Evolutionary conservation across 1,284 basidiomycete species (phyloP).

Genomic region (Cryptococcus floricola): DNA sequence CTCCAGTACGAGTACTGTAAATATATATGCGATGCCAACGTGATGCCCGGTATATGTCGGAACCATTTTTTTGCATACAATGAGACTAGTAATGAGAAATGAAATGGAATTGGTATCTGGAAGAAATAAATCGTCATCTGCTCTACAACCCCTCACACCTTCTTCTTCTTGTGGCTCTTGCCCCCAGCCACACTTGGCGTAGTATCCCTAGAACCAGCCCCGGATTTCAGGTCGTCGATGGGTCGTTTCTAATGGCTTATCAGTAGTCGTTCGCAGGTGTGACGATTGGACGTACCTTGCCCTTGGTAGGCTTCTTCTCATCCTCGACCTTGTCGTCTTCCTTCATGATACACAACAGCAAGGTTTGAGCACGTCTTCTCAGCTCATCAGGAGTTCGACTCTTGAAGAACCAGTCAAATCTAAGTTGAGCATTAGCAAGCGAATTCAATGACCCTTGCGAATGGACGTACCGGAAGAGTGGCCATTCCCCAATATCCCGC

Average conservation of each 20-base stretch:
- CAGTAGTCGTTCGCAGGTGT: background rate
- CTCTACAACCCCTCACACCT: background rate
- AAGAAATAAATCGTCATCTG: background rate
- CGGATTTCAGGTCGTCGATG: slow-evolving; percentile 49
- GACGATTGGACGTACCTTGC: slow-evolving; percentile 32
- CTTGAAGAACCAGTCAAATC: slow-evolving; percentile 98
- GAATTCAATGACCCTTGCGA: background rate
- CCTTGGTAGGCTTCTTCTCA: slow-evolving; percentile 41
- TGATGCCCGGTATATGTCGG: no score
- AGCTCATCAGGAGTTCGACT: slow-evolving; percentile 88
- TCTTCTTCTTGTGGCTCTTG: background rate
- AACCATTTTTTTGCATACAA: background rate
- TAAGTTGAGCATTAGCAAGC: slow-evolving; percentile 2
- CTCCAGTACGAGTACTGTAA: no score
- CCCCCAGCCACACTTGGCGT: slow-evolving; percentile 31
- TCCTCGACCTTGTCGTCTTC: slow-evolving; percentile 62
- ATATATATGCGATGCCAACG: no score
- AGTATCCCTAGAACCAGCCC: slow-evolving; percentile 36
- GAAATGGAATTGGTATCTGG: background rate
- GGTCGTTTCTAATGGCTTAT: slow-evolving; percentile 45
- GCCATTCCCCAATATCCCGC: slow-evolving; percentile 91
- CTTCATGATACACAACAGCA: slow-evolving; percentile 88
- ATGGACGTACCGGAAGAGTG: slow-evolving; percentile 66
- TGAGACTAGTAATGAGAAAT: background rate
- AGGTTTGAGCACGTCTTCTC: slow-evolving; percentile 80